A percentile compares a stretch with the other conserved stretches of the same genome.
Evolutionary conservation across 768 basidiomycete species (phyloP).

Genomic region (Lactifluus echinatus): DNA sequence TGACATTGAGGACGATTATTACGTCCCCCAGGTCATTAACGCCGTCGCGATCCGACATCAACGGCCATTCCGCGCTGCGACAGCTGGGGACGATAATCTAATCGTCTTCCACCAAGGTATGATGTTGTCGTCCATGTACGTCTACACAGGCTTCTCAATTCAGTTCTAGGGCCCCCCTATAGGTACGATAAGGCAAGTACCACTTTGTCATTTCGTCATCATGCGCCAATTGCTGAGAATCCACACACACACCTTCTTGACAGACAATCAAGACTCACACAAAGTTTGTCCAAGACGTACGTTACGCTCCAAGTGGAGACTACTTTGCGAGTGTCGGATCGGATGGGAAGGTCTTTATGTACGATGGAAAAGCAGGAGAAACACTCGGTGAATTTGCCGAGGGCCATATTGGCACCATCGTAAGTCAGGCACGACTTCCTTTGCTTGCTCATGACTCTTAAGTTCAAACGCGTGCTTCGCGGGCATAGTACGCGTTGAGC

Average conservation of each 20-base stretch:
- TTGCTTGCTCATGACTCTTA: not conserved
- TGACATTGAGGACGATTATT: not conserved
- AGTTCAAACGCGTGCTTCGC: not conserved
- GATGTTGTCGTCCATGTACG: slow-evolving; percentile 15
- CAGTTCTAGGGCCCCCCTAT: slow-evolving; percentile 60
- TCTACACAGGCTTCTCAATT: not conserved
- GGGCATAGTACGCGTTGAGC: slow-evolving; percentile 53
- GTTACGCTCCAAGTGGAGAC: slow-evolving; percentile 73
- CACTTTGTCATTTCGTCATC: not conserved
- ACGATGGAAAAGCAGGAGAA: slow-evolving; percentile 86
- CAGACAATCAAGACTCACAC: slow-evolving; percentile 83
- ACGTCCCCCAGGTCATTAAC: slow-evolving; percentile 56
- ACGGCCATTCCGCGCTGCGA: slow-evolving; percentile 85
- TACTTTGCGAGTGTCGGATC: slow-evolving; percentile 84
- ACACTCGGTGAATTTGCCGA: slow-evolving; percentile 60
- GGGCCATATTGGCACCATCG: slow-evolving; percentile 68
- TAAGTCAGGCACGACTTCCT: slow-evolving; percentile 31
- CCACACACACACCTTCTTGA: not conserved
- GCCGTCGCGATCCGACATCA: slow-evolving; percentile 83
- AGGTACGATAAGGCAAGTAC: slow-evolving; percentile 70
- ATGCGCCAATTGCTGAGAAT: not conserved
- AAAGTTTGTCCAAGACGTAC: slow-evolving; percentile 87
- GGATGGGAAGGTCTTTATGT: slow-evolving; percentile 80
- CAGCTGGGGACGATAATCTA: slow-evolving; percentile 73
- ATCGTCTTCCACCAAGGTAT: slow-evolving; percentile 81